Percentiles rank a stretch among this genome's conserved stretches.
These are phyloP conservation scores for Wolfiporia cocos DNA, from an alignment of 1,284 basidiomycete species.

Conservation along the genomic window DNA sequence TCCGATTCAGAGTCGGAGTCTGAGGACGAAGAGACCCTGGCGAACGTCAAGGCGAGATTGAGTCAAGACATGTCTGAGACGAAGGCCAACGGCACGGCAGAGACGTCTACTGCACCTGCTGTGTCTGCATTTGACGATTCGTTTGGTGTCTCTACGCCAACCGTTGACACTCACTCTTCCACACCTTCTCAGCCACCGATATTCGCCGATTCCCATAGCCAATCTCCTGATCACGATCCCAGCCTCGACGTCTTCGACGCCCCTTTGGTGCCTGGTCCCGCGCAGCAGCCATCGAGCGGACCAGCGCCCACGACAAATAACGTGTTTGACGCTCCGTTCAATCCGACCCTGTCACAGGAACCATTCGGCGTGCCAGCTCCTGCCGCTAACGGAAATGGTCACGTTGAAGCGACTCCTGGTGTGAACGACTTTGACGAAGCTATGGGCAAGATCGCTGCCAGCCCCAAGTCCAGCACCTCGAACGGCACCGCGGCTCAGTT, in stretches of 20 bases:
- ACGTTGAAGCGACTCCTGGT: conserved; percentile 29
- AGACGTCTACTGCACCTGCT: conserved; percentile 19
- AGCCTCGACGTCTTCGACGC: conserved; percentile 5
- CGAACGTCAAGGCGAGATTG: conserved; percentile 20
- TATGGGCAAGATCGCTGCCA: conserved; percentile 46
- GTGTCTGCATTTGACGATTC: conserved; percentile 53
- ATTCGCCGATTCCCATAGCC: conserved; percentile 1
- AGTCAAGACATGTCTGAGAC: conserved; percentile 11
- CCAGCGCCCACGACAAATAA: conserved; percentile 1
- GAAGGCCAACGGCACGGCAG: conserved; percentile 18
- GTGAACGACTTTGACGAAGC: conserved; percentile 73
- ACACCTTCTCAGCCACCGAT: conserved; percentile 3
- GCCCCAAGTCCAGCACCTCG: conserved; percentile 28
- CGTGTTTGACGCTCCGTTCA: conserved; percentile 14
- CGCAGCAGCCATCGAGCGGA: no score
- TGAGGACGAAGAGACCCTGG: conserved; percentile 35
- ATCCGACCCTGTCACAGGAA: conserved; percentile 11
- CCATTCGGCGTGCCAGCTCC: conserved; percentile 11
- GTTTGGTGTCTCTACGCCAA: conserved; percentile 41
- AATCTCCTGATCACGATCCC: conserved; percentile 6
- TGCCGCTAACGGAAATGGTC: conserved; percentile 18
- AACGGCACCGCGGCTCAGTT: conserved; percentile 28
- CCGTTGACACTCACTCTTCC: conserved; percentile 4
- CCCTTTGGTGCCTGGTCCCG: conserved; percentile 1
- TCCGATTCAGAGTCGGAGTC: conserved; percentile 47